These are phyloP conservation scores for Neotropicomus parvogracilis DNA, from an alignment of 1,284 basidiomycete species.

Conservation along the genomic window DNA sequence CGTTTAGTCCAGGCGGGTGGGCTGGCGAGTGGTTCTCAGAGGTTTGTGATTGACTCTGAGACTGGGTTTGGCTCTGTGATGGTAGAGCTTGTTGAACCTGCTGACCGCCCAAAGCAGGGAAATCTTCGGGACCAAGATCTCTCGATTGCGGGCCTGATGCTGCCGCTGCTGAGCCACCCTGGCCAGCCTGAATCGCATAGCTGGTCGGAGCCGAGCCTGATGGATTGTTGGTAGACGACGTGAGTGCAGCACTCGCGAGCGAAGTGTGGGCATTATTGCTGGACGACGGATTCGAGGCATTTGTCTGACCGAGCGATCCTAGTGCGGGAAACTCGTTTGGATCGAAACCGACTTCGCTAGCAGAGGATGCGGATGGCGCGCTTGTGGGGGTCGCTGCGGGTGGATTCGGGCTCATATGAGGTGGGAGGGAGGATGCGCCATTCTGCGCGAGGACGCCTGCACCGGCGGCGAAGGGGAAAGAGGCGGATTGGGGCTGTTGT, in stretches of 20 bases:
- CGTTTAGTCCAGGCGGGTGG: slow-evolving; percentile 73
- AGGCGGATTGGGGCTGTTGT: slow-evolving; percentile 49
- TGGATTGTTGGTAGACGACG: slow-evolving; percentile 36
- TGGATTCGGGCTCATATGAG: slow-evolving; percentile 51
- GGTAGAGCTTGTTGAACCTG: slow-evolving; percentile 29
- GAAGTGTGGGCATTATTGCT: slow-evolving; percentile 33
- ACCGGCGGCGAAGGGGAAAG: slow-evolving; percentile 49
- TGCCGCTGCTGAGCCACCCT: slow-evolving; percentile 44
- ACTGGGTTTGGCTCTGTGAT: slow-evolving; percentile 32
- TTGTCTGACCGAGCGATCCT: slow-evolving; percentile 52
- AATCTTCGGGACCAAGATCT: slow-evolving; percentile 79
- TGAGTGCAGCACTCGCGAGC: slow-evolving; percentile 15
- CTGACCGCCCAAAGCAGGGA: slow-evolving; percentile 74
- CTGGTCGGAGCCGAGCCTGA: slow-evolving; percentile 43
- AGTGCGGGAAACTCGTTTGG: slow-evolving; percentile 83
- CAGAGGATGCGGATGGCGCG: slow-evolving; percentile 58
- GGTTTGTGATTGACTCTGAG: slow-evolving; percentile 33
- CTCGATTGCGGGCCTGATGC: slow-evolving; percentile 45
- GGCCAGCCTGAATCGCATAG: slow-evolving; percentile 75
- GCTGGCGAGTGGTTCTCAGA: slow-evolving; percentile 38
- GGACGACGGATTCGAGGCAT: slow-evolving; percentile 32
- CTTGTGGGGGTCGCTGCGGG: slow-evolving; percentile 40
- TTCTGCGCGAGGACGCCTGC: slow-evolving; percentile 51
- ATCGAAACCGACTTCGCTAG: slow-evolving; percentile 74
- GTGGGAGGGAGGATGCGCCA: slow-evolving; percentile 49